These are phyloP conservation scores for Acrocalymma vagum DNA, from an alignment of 2,329 filamentous ascomycete genomes.

Conservation along the genomic window DNA sequence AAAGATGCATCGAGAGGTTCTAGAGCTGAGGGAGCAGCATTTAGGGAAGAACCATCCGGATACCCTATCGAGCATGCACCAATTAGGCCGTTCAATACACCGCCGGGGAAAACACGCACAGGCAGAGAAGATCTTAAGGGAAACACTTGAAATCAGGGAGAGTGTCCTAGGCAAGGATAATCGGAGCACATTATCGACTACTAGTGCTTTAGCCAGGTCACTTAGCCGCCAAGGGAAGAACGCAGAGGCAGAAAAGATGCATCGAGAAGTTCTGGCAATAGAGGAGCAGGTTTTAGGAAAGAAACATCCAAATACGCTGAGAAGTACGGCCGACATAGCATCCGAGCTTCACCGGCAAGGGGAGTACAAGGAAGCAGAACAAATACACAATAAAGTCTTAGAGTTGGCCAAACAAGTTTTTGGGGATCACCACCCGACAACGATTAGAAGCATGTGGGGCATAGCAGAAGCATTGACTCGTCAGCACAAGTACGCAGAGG, in stretches of 20 bases:
- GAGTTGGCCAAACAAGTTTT: no score
- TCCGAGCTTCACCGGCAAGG: not conserved
- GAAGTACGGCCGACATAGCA: not conserved
- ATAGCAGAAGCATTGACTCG: not conserved
- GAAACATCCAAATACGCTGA: slow-evolving; percentile 1
- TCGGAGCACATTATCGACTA: not conserved
- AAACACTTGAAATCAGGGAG: not conserved
- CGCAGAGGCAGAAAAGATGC: slow-evolving; percentile 2
- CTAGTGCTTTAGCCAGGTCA: not conserved
- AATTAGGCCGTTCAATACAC: no score
- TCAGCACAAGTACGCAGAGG: slow-evolving; percentile 1
- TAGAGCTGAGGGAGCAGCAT: no score
- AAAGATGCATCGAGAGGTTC: no score
- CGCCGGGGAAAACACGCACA: not conserved
- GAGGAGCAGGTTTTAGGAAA: not conserved
- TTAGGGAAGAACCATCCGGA: no score
- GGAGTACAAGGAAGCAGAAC: no score
- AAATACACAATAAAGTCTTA: no score
- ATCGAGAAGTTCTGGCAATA: not conserved
- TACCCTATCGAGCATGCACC: no score
- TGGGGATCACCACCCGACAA: not conserved
- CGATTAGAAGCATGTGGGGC: not conserved
- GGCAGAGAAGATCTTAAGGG: not conserved
- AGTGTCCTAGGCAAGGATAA: not conserved
- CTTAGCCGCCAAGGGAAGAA: slow-evolving; percentile 3